These are phyloP conservation scores for Alternaria conjuncta DNA, from an alignment of 2,329 filamentous ascomycete genomes.

Conservation along the genomic window DNA sequence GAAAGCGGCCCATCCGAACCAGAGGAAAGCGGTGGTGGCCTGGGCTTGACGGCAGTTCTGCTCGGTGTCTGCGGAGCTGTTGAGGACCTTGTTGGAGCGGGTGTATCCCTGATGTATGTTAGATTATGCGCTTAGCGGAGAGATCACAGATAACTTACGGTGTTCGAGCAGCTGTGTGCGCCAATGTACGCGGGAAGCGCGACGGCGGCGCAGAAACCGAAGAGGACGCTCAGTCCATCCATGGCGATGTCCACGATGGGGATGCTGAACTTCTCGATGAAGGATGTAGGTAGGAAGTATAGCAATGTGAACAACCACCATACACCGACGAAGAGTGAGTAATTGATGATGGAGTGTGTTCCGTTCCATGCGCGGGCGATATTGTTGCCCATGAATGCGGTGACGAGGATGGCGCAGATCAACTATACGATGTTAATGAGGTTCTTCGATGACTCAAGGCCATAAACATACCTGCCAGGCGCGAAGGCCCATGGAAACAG, in stretches of 20 bases:
- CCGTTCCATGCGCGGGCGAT: constrained; percentile 59
- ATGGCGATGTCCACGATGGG: constrained; percentile 62
- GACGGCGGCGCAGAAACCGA: constrained; percentile 74
- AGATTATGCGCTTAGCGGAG: not conserved
- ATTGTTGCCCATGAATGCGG: constrained; percentile 69
- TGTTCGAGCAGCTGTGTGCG: constrained; percentile 71
- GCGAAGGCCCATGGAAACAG: constrained; percentile 50
- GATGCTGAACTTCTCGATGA: constrained; percentile 61
- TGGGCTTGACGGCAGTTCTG: constrained; percentile 78
- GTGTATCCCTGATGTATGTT: constrained; percentile 48
- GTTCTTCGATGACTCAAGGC: not conserved
- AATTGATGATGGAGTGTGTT: constrained; percentile 64
- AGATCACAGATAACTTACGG: constrained; percentile 50
- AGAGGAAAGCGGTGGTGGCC: constrained; percentile 76
- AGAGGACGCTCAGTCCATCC: constrained; percentile 67
- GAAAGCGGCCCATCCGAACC: constrained; percentile 75
- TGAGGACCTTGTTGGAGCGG: constrained; percentile 64
- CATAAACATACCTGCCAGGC: constrained; percentile 47
- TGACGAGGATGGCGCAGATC: constrained; percentile 65
- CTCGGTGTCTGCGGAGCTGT: constrained; percentile 63
- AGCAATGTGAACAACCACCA: constrained; percentile 70
- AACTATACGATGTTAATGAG: constrained; percentile 53
- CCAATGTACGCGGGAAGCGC: constrained; percentile 73
- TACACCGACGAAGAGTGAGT: constrained; percentile 72
- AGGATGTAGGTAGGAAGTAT: constrained; percentile 64